Evolutionary conservation across 169 alveolate genomes (phyloP).

Genomic region (Cryptosporidium muris): DNA sequence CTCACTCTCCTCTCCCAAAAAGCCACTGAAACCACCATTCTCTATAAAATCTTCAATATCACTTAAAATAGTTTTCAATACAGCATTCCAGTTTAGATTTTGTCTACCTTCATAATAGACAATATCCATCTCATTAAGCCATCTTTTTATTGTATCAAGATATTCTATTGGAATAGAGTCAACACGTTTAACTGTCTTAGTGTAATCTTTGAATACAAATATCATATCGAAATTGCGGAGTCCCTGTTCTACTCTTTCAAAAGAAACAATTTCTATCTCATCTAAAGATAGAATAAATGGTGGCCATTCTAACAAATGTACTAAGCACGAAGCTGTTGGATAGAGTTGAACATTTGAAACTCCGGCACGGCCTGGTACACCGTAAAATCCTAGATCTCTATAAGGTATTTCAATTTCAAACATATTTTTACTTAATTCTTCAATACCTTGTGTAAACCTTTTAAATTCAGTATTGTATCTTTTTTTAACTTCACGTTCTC

Average conservation of each 20-base stretch:
- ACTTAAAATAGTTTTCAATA: slow-evolving; percentile 83
- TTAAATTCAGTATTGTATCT: slow-evolving; percentile 91
- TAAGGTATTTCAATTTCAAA: slow-evolving; percentile 33
- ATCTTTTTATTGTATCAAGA: slow-evolving; percentile 90
- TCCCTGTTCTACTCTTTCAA: slow-evolving; percentile 96
- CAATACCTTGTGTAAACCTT: slow-evolving; percentile 81
- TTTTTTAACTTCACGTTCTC: slow-evolving; percentile 92
- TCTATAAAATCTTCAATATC: slow-evolving; percentile 86
- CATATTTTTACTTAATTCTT: slow-evolving; percentile 45
- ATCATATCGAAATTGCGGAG: slow-evolving; percentile 96
- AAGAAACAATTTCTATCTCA: slow-evolving; percentile 94
- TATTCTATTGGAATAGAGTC: slow-evolving; percentile 93
- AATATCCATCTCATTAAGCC: slow-evolving; percentile 87
- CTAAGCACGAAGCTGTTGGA: slow-evolving; percentile 94
- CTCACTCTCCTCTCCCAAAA: slow-evolving; percentile 79
- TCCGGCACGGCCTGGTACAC: slow-evolving; percentile 91
- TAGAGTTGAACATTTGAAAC: slow-evolving; percentile 90
- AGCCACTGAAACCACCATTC: slow-evolving; percentile 86
- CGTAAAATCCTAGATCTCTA: slow-evolving; percentile 91
- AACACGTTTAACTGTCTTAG: slow-evolving; percentile 91
- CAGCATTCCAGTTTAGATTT: slow-evolving; percentile 89
- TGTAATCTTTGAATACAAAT: slow-evolving; percentile 91
- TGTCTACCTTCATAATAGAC: slow-evolving; percentile 92
- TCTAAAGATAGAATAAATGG: slow-evolving; percentile 93
- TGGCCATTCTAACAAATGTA: slow-evolving; percentile 94